These are phyloP conservation scores for Paramecium biaurelia DNA, from an alignment of 73 alveolate genomes.

Conservation along the genomic window DNA sequence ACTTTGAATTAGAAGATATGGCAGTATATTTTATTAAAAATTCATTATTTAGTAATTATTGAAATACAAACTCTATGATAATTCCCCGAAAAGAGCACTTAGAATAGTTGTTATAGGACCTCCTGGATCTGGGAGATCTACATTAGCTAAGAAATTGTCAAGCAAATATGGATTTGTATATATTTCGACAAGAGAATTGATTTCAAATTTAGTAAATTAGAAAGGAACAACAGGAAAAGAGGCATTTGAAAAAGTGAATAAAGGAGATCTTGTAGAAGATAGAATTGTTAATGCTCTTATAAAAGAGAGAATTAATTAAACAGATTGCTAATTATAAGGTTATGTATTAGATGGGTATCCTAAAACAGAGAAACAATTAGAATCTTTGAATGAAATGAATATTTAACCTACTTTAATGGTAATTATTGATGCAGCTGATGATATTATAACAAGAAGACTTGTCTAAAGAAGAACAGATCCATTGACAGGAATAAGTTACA, in stretches of 20 bases:
- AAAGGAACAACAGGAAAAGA: conserved; percentile 78
- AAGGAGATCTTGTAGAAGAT: conserved; percentile 88
- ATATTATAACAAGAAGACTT: conserved; percentile 67
- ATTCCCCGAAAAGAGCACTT: conserved; percentile 94
- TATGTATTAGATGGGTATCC: conserved; percentile 95
- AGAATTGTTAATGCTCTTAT: conserved; percentile 76
- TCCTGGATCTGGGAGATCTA: conserved; percentile 93
- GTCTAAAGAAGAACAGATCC: conserved; percentile 80
- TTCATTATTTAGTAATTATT: conserved; percentile 64
- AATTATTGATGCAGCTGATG: conserved; percentile 76
- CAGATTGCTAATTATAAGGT: conserved; percentile 93
- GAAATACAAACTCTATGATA: conserved; percentile 71
- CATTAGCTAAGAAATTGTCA: conserved; percentile 81
- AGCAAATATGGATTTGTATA: conserved; percentile 82
- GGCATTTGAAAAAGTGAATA: conserved; percentile 69
- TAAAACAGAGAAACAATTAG: conserved; percentile 78
- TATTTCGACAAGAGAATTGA: conserved; percentile 75
- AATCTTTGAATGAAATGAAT: conserved; percentile 76
- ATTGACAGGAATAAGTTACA: conserved; percentile 67
- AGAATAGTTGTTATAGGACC: conserved; percentile 93
- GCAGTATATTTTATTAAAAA: conserved; percentile 68
- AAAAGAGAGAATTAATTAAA: conserved; percentile 73
- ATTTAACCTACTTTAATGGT: conserved; percentile 78
- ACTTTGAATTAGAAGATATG: conserved; percentile 57
- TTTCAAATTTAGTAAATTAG: conserved; percentile 78